Evolutionary conservation across 192 early-diverging fungal genomes (phyloP), one percentile per base, ranked within the genome.

Genomic region (Rhizoclosmatium globosum): DNA sequence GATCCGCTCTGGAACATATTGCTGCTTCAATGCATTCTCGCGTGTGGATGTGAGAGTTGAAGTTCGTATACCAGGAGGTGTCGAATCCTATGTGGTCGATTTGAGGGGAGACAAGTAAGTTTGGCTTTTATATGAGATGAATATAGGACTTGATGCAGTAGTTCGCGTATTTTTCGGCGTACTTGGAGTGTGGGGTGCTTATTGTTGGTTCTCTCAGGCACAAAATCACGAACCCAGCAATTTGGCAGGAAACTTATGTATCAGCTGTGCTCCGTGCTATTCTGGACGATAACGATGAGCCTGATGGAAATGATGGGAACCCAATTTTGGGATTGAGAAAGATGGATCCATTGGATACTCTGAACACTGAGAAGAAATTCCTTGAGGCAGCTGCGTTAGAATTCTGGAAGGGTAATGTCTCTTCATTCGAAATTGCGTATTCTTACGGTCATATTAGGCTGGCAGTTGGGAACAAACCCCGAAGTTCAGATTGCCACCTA

Each of bases 11-110:
- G 93, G 92, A 31, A 93, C 92, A 1, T 94, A 93, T 85, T 96
- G 98, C 86, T 95, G 96, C 82, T 99, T 94, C 86, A 98, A 99
- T 84, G 95, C 95, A 3, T 99, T 99, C 78, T 96, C 97, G 4
- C 90, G 95, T 23, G 93, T 98, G 6, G 98, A 99, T 86, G 91
- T 99, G 53, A 91, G 98, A 47, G 98, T 99, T n/a, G 95, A 98
- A 84, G 96, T 99, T 44, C 93, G 94, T 71, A 99, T 99, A 80
- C 98, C 98, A 11, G 98, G 98, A 68, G 96, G 98, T 56, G 98
- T 99, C 3, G 97, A 98, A 67, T 91, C 92, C 65, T 97, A 97
- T 69, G 88, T 91, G 13, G 92, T 99, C 4, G 96, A 96, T 68
- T 81, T 94, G 47, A 87, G 93, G 15, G 98, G 98, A 46, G 97